These are phyloP conservation scores for Beauveria scarabaeidicola DNA, from an alignment of 2,329 filamentous ascomycete genomes.

Conservation along the genomic window DNA sequence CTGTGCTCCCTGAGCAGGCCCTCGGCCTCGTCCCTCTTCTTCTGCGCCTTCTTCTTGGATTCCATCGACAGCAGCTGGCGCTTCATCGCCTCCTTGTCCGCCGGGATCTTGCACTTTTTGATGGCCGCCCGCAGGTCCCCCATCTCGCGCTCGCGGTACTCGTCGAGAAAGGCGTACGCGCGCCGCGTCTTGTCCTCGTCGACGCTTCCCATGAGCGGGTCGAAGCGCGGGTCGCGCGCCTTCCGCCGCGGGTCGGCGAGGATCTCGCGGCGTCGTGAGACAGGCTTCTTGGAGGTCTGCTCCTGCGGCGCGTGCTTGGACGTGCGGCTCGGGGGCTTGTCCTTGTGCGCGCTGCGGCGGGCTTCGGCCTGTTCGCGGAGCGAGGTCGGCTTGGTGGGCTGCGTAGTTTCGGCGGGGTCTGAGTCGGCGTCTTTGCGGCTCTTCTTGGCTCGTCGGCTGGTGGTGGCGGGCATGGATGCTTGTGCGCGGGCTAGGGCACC, in stretches of 20 bases:
- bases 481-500: constrained; percentile 85
- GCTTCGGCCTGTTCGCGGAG: constrained; percentile 27
- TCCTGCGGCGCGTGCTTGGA: constrained; percentile 88
- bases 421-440: constrained; percentile 21
- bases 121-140: constrained; percentile 60
- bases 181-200: constrained; percentile 54
- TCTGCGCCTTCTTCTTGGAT: constrained; percentile 62
- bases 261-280: constrained; percentile 71
- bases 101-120: constrained; percentile 54
- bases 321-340: constrained; percentile 23
- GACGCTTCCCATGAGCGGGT: constrained; percentile 45
- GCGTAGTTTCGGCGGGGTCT: constrained; percentile 10
- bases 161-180: constrained; percentile 81
- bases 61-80: constrained; percentile 69
- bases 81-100: constrained; percentile 62
- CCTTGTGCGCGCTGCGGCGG: constrained; percentile 11
- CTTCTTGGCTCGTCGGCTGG: constrained; percentile 21
- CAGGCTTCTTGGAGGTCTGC: constrained; percentile 72
- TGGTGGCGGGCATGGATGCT: constrained; percentile 45
- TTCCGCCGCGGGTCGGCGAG: constrained; percentile 50
- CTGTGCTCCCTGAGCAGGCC: constrained; percentile 67
- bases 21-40: constrained; percentile 60
- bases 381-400: constrained; percentile 7
- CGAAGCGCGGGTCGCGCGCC: constrained; percentile 81
- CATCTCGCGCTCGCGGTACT: constrained; percentile 81